Evolutionary conservation across 163 green algal genomes (phyloP).

Genomic region (Scenedesmus sp.): DNA sequence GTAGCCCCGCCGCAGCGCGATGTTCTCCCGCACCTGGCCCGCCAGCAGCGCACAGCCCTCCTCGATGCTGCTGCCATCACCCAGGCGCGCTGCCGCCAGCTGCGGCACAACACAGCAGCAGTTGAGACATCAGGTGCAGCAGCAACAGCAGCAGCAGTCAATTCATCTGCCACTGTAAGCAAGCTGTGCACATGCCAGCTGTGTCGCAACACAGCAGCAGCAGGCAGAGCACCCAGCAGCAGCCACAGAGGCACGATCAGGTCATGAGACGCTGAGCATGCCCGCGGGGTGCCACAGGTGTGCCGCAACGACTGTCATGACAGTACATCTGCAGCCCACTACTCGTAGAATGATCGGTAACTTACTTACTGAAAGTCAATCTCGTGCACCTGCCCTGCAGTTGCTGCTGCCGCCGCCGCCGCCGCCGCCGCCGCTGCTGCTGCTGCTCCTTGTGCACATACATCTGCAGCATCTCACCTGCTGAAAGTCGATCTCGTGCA

Average conservation of each 20-base stretch:
- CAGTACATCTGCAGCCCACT: no score
- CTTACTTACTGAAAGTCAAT: no score
- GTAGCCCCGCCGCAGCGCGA: constrained; percentile 76
- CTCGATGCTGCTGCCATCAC: neutral
- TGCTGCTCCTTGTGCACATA: neutral
- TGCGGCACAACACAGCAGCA: neutral
- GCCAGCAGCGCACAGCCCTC: constrained; percentile 70
- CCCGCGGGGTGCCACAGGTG: no score
- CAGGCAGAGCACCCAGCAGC: neutral
- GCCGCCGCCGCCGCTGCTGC: neutral
- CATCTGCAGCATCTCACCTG: constrained; percentile 28
- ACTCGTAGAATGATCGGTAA: no score
- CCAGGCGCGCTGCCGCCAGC: neutral
- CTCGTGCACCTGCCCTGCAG: neutral
- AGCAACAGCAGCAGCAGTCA: neutral
- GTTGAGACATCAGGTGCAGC: neutral
- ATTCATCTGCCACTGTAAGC: neutral
- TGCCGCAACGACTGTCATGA: no score
- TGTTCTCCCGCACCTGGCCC: constrained; percentile 82
- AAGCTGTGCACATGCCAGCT: neutral
- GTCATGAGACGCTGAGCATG: no score
- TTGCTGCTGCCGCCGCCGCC: no score
- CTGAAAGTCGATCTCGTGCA: constrained; percentile 30
- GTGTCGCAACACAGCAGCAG: neutral
- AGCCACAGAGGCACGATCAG: neutral